A percentile compares a stretch with the other conserved stretches of the same genome.
These are phyloP conservation scores for Hymenoscyphus albidus DNA, from an alignment of 2,329 filamentous ascomycete genomes.

Conservation along the genomic window DNA sequence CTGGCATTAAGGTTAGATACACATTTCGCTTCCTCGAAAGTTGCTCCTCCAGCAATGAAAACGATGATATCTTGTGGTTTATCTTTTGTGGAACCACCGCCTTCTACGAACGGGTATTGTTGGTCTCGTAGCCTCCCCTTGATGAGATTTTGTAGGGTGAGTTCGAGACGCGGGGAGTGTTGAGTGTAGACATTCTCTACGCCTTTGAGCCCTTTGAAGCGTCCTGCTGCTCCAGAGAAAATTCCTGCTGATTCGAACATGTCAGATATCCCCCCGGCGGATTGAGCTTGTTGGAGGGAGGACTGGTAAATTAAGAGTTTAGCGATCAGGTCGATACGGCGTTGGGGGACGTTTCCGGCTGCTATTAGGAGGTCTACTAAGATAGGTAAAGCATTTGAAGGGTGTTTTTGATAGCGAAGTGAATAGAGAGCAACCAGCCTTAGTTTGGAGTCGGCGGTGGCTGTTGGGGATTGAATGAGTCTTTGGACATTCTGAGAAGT, in stretches of 20 bases:
- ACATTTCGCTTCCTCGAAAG: constrained; percentile 96
- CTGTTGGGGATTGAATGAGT: constrained; percentile 74
- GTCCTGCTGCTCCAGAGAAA: constrained; percentile 80
- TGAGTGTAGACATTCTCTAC: constrained; percentile 99
- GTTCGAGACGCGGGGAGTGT: constrained; percentile 83
- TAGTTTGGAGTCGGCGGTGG: constrained; percentile 79
- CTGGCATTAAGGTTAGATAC: constrained; percentile 92
- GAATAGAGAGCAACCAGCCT: constrained; percentile 92
- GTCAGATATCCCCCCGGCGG: constrained; percentile 78
- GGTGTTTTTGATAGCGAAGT: constrained; percentile 83
- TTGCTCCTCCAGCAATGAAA: constrained; percentile 89
- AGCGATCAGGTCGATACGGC: constrained; percentile 73
- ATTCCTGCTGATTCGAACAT: constrained; percentile 90
- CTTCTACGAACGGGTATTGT: constrained; percentile 91
- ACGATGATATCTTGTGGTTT: constrained; percentile 96
- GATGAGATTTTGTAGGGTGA: constrained; percentile 86
- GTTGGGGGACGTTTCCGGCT: constrained; percentile 72
- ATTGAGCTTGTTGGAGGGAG: constrained; percentile 74
- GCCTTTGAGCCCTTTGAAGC: constrained; percentile 92
- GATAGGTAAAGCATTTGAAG: constrained; percentile 77
- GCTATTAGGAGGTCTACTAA: constrained; percentile 82
- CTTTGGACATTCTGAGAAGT: constrained; percentile 68
- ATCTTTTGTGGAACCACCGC: constrained; percentile 78
- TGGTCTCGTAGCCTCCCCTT: constrained; percentile 84
- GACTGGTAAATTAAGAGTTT: constrained; percentile 82